Conservation (phyloP, 441 rosid species). For the Adansonia madagascariensis region DNA sequence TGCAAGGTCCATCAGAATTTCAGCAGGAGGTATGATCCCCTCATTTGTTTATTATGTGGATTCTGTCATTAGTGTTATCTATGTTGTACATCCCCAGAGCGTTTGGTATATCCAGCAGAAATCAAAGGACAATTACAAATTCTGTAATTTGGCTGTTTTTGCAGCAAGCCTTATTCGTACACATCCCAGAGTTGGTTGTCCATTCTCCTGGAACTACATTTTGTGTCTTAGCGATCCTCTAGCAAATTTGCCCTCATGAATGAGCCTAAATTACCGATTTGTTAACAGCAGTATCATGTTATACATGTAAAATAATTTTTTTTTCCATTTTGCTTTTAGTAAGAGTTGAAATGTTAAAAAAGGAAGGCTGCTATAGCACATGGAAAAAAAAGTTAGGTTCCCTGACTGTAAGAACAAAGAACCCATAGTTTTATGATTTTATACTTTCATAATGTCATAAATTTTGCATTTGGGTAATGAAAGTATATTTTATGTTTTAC, state of each 20-base stretch:
- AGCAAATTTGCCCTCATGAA: not conserved
- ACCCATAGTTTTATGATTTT: not conserved
- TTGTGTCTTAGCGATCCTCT: not conserved
- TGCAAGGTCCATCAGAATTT: slow-evolving; percentile 87
- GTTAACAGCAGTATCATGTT: not conserved
- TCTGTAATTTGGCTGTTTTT: not conserved
- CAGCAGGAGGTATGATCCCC: slow-evolving; percentile 76
- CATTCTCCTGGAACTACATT: not conserved
- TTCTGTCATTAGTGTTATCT: not conserved
- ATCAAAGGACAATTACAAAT: not conserved
- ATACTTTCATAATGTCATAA: not conserved
- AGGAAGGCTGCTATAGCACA: not conserved
- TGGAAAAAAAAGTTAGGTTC: not conserved
- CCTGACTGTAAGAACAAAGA: slow-evolving; percentile 10
- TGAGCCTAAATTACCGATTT: not conserved
- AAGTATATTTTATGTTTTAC: slow-evolving; percentile 13
- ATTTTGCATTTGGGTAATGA: not conserved
- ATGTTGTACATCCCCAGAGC: not conserved
- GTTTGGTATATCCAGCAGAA: slow-evolving; percentile 2
- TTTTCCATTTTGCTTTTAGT: not conserved
- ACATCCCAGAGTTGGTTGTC: not conserved
- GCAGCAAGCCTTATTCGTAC: not conserved
- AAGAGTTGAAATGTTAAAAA: not conserved
- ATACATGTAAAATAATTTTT: not conserved
- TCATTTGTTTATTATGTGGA: not conserved